phyloP scores from a whole-genome alignment of 352 stramenopile species.

The Globisporangium iwayamae region DNA sequence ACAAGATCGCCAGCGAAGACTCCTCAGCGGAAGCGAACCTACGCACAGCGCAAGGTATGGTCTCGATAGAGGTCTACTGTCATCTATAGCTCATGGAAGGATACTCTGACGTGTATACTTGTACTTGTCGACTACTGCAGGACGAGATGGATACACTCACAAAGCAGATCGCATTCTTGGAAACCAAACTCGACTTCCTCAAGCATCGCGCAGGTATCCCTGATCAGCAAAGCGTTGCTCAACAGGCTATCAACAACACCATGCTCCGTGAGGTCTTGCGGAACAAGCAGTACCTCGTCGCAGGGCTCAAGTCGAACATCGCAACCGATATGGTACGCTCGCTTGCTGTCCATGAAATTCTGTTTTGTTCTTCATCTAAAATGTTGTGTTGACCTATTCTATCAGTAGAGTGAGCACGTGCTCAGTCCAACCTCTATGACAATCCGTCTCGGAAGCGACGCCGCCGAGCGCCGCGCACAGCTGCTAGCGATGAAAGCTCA shows the following conservation, averaged over 20 bases:
- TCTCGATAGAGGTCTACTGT: neutral
- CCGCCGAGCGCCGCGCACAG: neutral
- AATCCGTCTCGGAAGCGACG: neutral
- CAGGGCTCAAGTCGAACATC: conserved; percentile 9
- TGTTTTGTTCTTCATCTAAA: no score
- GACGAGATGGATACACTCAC: conserved; percentile 1
- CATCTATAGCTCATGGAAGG: neutral
- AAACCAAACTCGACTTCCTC: conserved; percentile 6
- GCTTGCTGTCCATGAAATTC: neutral
- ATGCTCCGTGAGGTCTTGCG: conserved; percentile 7
- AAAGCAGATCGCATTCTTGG: conserved; percentile 1
- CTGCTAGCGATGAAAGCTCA: conserved; percentile 1
- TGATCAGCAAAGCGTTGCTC: conserved; percentile 1
- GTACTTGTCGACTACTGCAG: neutral
- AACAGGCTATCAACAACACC: conserved; percentile 5
- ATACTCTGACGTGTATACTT: neutral
- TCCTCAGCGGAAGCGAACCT: conserved; percentile 9
- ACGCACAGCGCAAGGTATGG: conserved; percentile 8
- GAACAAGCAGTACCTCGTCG: conserved; percentile 13
- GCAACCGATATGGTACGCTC: neutral
- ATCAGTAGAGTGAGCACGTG: conserved; percentile 3
- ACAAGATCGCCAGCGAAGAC: neutral
- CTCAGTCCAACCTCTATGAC: neutral
- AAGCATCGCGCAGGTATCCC: conserved; percentile 9
- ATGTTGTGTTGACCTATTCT: neutral